Conservation (phyloP, 1,284 basidiomycete genomes). For the Farysia itapuensis region DNA sequence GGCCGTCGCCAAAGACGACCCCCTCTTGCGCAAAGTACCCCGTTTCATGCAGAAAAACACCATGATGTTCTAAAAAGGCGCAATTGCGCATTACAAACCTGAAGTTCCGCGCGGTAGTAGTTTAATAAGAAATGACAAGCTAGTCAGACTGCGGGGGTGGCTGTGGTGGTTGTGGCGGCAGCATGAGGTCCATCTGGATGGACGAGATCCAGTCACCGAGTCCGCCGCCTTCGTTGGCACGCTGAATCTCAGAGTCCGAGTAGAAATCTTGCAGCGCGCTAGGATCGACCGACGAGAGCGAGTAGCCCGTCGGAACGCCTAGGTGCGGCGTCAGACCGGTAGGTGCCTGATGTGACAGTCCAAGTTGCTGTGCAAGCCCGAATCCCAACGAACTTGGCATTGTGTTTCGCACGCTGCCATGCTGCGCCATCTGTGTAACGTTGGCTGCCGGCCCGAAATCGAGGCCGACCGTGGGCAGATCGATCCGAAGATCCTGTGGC, state of each 20-base stretch:
- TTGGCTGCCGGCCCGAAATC: too few relatives aligned
- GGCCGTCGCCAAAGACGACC: conserved; percentile 48
- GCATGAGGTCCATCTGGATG: conserved; percentile 12
- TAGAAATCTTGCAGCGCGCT: conserved; percentile 19
- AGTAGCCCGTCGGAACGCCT: conserved; percentile 5
- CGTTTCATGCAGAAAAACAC: conserved; percentile 38
- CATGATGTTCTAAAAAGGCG: conserved; percentile 33
- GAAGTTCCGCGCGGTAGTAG: too few relatives aligned
- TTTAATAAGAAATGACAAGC: too few relatives aligned
- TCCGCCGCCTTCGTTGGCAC: background rate
- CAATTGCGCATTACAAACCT: background rate
- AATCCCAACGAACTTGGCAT: too few relatives aligned
- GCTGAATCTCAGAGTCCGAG: conserved; percentile 12
- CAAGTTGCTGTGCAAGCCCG: too few relatives aligned
- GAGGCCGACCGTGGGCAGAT: too few relatives aligned
- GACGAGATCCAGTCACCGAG: conserved; percentile 21
- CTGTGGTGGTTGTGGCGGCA: conserved; percentile 1
- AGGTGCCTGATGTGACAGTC: too few relatives aligned
- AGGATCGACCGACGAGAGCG: conserved; percentile 14
- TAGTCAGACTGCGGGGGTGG: too few relatives aligned
- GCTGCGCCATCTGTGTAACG: too few relatives aligned
- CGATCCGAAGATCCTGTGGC: too few relatives aligned
- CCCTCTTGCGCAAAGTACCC: conserved; percentile 38
- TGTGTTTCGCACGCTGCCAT: too few relatives aligned
- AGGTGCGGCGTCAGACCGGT: conserved; percentile 11